These are phyloP conservation scores for Lactarius indigo DNA, from an alignment of 768 basidiomycete genomes.

Conservation along the genomic window DNA sequence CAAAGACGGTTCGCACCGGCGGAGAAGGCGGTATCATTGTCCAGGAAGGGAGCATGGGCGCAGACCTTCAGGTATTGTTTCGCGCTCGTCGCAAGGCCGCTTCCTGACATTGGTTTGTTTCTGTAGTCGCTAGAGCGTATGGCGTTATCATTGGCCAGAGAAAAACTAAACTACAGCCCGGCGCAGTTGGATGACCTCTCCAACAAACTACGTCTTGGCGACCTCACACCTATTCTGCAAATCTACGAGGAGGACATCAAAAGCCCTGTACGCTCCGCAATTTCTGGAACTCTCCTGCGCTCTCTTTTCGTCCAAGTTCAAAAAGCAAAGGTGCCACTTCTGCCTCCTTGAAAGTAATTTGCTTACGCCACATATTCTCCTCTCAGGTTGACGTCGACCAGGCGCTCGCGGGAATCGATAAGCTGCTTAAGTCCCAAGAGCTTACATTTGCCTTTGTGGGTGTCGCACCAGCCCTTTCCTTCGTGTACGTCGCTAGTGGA, in stretches of 20 bases:
- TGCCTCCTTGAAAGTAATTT: not conserved
- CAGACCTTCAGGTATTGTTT: constrained; percentile 71
- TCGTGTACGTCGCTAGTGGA: constrained; percentile 67
- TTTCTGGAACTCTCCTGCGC: constrained; percentile 77
- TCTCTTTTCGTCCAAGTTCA: constrained; percentile 90
- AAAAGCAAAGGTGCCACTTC: constrained; percentile 79
- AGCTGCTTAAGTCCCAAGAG: constrained; percentile 89
- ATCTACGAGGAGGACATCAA: constrained; percentile 93
- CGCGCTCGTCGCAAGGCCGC: not conserved
- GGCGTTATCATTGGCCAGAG: constrained; percentile 79
- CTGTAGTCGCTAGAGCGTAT: constrained; percentile 86
- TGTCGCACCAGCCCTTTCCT: constrained; percentile 81
- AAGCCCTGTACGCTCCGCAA: constrained; percentile 74
- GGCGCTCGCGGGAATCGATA: constrained; percentile 87
- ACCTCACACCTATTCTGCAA: constrained; percentile 80
- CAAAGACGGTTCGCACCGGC: constrained; percentile 79
- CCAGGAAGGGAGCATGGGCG: constrained; percentile 73
- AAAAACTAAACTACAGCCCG: constrained; percentile 65
- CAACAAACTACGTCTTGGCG: constrained; percentile 65
- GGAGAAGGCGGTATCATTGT: constrained; percentile 75
- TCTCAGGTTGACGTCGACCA: constrained; percentile 86
- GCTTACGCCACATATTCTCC: not conserved
- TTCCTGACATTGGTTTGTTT: not conserved
- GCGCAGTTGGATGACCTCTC: constrained; percentile 65
- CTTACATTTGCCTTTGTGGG: constrained; percentile 97